A percentile compares a stretch with the other conserved stretches of the same genome.
phyloP scores from a whole-genome alignment of 495 filamentous ascomycete species.

The Trichoderma gamsii region DNA sequence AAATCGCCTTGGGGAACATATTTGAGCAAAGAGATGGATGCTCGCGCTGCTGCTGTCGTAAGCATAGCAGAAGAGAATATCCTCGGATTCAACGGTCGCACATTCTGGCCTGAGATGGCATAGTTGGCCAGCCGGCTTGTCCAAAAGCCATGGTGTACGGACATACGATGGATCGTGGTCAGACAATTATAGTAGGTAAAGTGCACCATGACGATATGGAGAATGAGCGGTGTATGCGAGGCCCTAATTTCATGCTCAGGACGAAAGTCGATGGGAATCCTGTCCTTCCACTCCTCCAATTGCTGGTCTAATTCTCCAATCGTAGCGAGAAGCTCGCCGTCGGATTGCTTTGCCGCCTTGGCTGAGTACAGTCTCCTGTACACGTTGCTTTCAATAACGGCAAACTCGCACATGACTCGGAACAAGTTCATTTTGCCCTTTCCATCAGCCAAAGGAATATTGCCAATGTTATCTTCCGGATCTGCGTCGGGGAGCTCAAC shows the following conservation, averaged over 20 bases:
- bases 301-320: conserved; percentile 93
- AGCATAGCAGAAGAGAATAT: conserved; percentile 91
- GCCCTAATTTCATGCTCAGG: conserved; percentile 93
- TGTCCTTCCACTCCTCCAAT: conserved; percentile 94
- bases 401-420: conserved; percentile 81
- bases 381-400: conserved; percentile 85
- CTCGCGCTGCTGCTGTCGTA: conserved; percentile 85
- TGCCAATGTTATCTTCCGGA: conserved; percentile 84
- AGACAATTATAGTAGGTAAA: conserved; percentile 97
- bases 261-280: conserved; percentile 85
- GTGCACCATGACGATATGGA: conserved; percentile 88
- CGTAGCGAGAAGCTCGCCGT: conserved; percentile 89
- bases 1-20: conserved; percentile 95
- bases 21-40: conserved; percentile 87
- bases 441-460: conserved; percentile 84
- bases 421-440: conserved; percentile 93
- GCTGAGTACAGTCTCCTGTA: conserved; percentile 93
- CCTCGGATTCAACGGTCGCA: conserved; percentile 81
- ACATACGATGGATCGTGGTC: conserved; percentile 98
- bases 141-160: conserved; percentile 97
- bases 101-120: conserved; percentile 88
- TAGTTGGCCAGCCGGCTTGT: conserved; percentile 91
- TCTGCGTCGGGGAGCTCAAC: conserved; percentile 91
- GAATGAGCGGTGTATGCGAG: conserved; percentile 77
- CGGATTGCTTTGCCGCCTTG: conserved; percentile 83